Percentiles rank a stretch among this genome's conserved stretches.
phyloP scores from a whole-genome alignment of 2,329 filamentous ascomycete species.

The Hymenoscyphus scutula region DNA sequence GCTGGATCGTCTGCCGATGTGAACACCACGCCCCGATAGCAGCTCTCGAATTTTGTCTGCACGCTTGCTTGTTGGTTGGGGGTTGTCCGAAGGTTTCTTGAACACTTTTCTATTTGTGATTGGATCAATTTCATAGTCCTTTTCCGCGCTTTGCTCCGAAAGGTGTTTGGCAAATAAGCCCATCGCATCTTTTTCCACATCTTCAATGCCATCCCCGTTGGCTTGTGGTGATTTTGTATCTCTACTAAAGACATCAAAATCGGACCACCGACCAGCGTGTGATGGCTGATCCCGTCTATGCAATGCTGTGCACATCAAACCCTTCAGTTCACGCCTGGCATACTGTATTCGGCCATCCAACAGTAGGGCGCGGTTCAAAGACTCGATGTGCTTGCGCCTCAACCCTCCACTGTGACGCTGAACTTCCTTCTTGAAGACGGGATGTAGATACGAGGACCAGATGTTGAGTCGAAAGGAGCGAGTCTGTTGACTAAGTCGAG shows the following conservation, averaged over 20 bases:
- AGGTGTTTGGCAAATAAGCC: not conserved
- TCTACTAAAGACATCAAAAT: conserved; percentile 26
- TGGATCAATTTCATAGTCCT: conserved; percentile 50
- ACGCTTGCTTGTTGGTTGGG: conserved; percentile 27
- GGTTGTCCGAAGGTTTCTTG: conserved; percentile 14
- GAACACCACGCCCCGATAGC: conserved; percentile 32
- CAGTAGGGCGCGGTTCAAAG: conserved; percentile 43
- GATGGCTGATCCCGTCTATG: conserved; percentile 31
- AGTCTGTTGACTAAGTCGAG: conserved; percentile 38
- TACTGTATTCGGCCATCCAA: conserved; percentile 46
- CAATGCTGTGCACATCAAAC: conserved; percentile 44
- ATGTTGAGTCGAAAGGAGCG: conserved; percentile 50
- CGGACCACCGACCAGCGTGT: conserved; percentile 14
- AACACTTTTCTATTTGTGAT: conserved; percentile 56
- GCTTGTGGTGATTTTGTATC: not conserved
- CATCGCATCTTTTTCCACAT: not conserved
- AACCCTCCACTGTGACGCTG: conserved; percentile 44
- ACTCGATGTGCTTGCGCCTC: conserved; percentile 48
- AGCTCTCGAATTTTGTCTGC: conserved; percentile 38
- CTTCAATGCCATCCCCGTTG: conserved; percentile 39
- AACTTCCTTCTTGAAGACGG: conserved; percentile 43
- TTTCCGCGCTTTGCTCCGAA: not conserved
- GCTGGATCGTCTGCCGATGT: not conserved
- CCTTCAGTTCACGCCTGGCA: conserved; percentile 38
- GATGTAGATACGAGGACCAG: conserved; percentile 46